Evolutionary conservation across 805 yeast genomes (phyloP), one percentile per base, ranked within the genome.

Genomic region (Saitoella complicata): DNA sequence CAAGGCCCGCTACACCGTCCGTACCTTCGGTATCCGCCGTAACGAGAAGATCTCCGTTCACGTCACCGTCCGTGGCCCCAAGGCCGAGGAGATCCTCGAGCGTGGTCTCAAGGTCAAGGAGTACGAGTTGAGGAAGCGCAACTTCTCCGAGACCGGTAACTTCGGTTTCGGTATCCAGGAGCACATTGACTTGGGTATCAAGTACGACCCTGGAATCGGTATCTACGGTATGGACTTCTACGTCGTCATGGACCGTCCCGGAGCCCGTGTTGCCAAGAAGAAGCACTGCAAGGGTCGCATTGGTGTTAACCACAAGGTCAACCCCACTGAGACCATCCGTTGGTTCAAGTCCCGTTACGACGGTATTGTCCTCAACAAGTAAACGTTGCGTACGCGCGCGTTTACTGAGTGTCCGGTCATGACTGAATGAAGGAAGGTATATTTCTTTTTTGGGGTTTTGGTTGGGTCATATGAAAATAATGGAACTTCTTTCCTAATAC

Each of bases 331-430:
- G 71, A 68, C 96, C 71, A 83, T 91, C 69, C 71, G 75, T 69
- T 91, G 98, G 98, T 91, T 91, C 91, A 91, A 91, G 81, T 91
- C 86, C 72, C 91, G 82, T 78, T 91, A 88, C 79, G 98, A 91
- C 73, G 98, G 98, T 68, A 93, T 86, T 63, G 98, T 91, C 65
- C 72, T 81, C 70, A 74, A 78, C 75, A 80, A 80, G 71, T 79
- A 78, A 36, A 41, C 36, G 11, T n/a, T 37, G 11, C 10, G 11
- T 34, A 34, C n/a, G 37, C 10, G 10, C 37, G 11, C 11, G 37
- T 10, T 10, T 34, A 34, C 11, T 34, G 37, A 34, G 37, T 2
- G 2, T 10, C 10, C 11, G n/a, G 11, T 4, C 37, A 10, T 34
- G 10, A 10, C 37, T 34, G 10, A 34, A 21, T 21, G 21, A 21